Conservation (phyloP, 495 filamentous ascomycete species). For the Penicillium bovifimosum region DNA sequence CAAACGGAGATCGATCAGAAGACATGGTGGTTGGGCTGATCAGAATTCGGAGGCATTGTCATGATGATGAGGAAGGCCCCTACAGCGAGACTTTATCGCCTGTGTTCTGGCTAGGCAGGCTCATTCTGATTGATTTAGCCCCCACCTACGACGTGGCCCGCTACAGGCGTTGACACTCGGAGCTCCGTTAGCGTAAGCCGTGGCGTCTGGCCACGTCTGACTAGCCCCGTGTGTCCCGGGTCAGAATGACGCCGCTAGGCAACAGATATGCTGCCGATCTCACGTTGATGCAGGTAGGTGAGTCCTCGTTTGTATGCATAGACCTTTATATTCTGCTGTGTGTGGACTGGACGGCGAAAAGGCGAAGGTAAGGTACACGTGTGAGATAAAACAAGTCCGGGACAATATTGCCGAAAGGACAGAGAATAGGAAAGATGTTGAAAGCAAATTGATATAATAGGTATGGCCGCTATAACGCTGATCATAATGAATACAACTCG, state of each 20-base stretch:
- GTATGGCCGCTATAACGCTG: neutral
- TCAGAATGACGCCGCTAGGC: too few relatives aligned
- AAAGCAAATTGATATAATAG: neutral
- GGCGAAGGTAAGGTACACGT: too few relatives aligned
- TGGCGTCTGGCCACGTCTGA: neutral
- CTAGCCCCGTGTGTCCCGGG: too few relatives aligned
- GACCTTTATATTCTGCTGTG: too few relatives aligned
- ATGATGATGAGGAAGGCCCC: neutral
- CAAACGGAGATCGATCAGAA: slow-evolving; percentile 3
- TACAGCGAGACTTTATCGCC: neutral
- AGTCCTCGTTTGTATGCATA: too few relatives aligned
- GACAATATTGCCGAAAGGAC: neutral
- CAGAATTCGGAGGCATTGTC: neutral
- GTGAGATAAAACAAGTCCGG: neutral
- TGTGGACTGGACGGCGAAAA: too few relatives aligned
- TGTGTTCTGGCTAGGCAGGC: neutral
- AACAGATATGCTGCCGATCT: too few relatives aligned
- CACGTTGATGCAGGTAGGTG: too few relatives aligned
- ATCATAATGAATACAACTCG: neutral
- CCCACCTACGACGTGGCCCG: neutral
- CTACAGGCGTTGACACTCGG: neutral
- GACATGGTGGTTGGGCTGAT: neutral
- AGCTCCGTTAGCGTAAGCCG: neutral
- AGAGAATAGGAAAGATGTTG: too few relatives aligned
- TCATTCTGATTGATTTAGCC: neutral